Percentiles rank a stretch among this genome's conserved stretches.
Conservation (phyloP, 2,329 filamentous ascomycete species). For the Penicillium hesseltinei region DNA sequence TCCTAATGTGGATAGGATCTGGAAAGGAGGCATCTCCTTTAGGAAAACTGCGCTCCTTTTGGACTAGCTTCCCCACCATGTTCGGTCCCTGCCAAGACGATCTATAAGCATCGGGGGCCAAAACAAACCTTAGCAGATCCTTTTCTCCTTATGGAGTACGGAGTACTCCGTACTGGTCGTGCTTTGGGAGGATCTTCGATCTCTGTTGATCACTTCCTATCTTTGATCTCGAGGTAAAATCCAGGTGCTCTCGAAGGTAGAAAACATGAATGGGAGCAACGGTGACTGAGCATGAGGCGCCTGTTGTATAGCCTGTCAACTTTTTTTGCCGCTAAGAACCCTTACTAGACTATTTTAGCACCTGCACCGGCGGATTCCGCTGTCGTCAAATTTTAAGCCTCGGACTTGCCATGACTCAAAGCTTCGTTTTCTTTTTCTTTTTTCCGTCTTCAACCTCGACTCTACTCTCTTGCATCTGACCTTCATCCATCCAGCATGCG, state of each 20-base stretch:
- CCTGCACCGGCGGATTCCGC: not conserved
- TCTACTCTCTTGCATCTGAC: not conserved
- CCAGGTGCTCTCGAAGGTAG: not conserved
- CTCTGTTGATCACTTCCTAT: not conserved
- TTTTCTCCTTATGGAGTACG: not conserved
- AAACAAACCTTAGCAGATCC: too few relatives aligned
- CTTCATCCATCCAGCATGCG: not conserved
- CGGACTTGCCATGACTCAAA: not conserved
- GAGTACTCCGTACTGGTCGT: too few relatives aligned
- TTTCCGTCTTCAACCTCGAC: not conserved
- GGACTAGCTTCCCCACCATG: too few relatives aligned
- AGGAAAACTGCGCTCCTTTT: too few relatives aligned
- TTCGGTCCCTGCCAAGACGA: too few relatives aligned
- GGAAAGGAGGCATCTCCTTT: too few relatives aligned
- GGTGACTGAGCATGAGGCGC: not conserved
- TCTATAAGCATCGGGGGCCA: too few relatives aligned
- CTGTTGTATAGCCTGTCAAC: not conserved
- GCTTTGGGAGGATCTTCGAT: not conserved
- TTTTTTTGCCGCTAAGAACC: not conserved
- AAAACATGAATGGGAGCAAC: not conserved
- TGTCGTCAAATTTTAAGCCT: not conserved
- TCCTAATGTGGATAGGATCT: too few relatives aligned
- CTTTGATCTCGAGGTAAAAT: not conserved
- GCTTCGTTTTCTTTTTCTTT: not conserved
- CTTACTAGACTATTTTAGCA: not conserved